phyloP scores from a whole-genome alignment of 140 eudicot species.

The Bidens hawaiensis region DNA sequence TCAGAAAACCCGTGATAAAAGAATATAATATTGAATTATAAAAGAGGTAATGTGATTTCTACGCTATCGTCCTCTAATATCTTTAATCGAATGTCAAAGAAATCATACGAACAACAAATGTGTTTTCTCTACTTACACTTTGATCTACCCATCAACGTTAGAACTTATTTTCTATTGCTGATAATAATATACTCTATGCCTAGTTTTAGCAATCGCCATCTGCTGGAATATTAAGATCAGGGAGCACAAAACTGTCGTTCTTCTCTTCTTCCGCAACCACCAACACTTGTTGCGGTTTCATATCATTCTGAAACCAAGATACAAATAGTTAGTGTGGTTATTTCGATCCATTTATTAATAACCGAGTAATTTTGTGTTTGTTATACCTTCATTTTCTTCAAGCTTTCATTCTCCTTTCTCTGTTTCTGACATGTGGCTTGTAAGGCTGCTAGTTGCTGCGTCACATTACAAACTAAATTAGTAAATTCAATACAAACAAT shows the following conservation, averaged over 20 bases:
- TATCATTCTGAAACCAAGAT: slow-evolving; percentile 29
- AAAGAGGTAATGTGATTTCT: slow-evolving; percentile 20
- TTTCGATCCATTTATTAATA: not conserved
- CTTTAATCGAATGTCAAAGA: slow-evolving; percentile 11
- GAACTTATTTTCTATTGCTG: slow-evolving; percentile 36
- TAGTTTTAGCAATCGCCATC: slow-evolving; percentile 28
- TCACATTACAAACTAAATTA: slow-evolving; percentile 12
- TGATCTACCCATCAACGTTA: slow-evolving; percentile 29
- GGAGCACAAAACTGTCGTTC: slow-evolving; percentile 30
- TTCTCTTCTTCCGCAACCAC: not conserved
- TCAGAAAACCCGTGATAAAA: not conserved
- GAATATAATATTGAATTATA: slow-evolving; percentile 21
- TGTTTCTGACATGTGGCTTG: slow-evolving; percentile 39
- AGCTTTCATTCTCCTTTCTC: slow-evolving; percentile 41
- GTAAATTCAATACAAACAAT: not conserved
- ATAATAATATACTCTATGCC: slow-evolving; percentile 22
- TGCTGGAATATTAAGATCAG: slow-evolving; percentile 56
- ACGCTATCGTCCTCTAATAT: slow-evolving; percentile 18
- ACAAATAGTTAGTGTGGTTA: not conserved
- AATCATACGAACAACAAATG: slow-evolving; percentile 8
- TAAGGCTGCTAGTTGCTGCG: slow-evolving; percentile 56
- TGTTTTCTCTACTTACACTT: slow-evolving; percentile 27
- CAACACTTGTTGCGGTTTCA: slow-evolving; percentile 14
- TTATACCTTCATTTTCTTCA: slow-evolving; percentile 79
- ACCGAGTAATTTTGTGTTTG: not conserved